Evolutionary conservation across 2,329 filamentous ascomycete genomes (phyloP).

Genomic region (Dactylonectria macrodidyma): DNA sequence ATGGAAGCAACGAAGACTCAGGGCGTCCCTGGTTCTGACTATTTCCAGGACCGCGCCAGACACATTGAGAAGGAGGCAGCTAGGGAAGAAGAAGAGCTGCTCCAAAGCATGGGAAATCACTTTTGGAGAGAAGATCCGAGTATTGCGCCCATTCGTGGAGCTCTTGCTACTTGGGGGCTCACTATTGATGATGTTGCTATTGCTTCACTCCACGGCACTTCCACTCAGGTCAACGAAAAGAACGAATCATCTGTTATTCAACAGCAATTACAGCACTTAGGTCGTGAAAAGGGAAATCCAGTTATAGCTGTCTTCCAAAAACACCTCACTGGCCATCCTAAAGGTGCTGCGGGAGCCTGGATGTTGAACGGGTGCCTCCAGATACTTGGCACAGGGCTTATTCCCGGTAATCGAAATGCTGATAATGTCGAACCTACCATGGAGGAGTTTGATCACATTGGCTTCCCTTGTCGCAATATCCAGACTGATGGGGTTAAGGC

Average conservation of each 20-base stretch:
- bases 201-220: conserved; percentile 98
- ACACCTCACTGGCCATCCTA: conserved; percentile 97
- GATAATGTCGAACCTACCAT: conserved; percentile 97
- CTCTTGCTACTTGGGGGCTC: conserved; percentile 96
- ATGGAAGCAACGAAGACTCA: conserved; percentile 91
- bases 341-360: conserved; percentile 99
- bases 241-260: conserved; percentile 99
- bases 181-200: conserved; percentile 96
- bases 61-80: conserved; percentile 90
- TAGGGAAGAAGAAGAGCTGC: conserved; percentile 94
- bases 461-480: conserved; percentile 94
- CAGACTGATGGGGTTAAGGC: conserved; percentile 99
- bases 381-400: conserved; percentile 92
- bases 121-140: conserved; percentile 98
- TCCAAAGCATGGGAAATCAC: conserved; percentile 94
- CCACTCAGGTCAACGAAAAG: conserved; percentile 99
- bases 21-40: conserved; percentile 84
- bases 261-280: conserved; percentile 94
- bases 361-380: conserved; percentile 99
- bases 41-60: conserved; percentile 84
- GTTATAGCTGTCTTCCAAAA: conserved; percentile 99
- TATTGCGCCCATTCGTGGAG: conserved; percentile 95
- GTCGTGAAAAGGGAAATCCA: conserved; percentile 96
- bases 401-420: conserved; percentile 97
- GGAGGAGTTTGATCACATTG: conserved; percentile 98